A percentile compares a stretch with the other conserved stretches of the same genome.
phyloP scores from a whole-genome alignment of 805 yeast species.

The Starmerella bombi region DNA sequence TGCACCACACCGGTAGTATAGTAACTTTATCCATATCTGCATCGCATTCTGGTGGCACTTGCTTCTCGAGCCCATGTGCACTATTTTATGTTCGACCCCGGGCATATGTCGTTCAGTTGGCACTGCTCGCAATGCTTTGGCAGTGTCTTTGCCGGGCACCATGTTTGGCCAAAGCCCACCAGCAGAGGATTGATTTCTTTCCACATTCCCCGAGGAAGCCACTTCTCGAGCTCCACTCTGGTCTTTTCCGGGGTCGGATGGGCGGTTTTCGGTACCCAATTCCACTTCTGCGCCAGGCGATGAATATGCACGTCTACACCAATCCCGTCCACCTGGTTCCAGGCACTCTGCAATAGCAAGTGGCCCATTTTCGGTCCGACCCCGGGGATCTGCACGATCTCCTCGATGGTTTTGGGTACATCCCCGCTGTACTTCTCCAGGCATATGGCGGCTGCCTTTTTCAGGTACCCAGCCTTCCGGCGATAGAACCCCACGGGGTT shows the following conservation, averaged over 20 bases:
- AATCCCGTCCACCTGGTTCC: slow-evolving; percentile 65
- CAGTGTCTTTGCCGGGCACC: slow-evolving; percentile 50
- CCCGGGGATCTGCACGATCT: slow-evolving; percentile 63
- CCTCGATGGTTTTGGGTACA: slow-evolving; percentile 57
- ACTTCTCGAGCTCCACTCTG: slow-evolving; percentile 48
- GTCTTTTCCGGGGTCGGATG: slow-evolving; percentile 64
- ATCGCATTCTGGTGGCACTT: too few species aligned
- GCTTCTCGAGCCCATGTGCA: too few species aligned
- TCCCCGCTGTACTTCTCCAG: slow-evolving; percentile 44
- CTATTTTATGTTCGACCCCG: too few species aligned
- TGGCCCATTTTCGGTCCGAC: slow-evolving; percentile 95
- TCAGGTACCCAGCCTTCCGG: slow-evolving; percentile 61
- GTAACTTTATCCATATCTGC: too few species aligned
- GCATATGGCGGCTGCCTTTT: slow-evolving; percentile 44
- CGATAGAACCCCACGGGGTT: slow-evolving; percentile 76
- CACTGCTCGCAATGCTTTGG: slow-evolving; percentile 8
- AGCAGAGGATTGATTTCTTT: slow-evolving; percentile 68
- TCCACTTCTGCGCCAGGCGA: slow-evolving; percentile 64
- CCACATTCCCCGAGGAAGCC: slow-evolving; percentile 72
- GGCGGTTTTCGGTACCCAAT: slow-evolving; percentile 45
- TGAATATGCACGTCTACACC: slow-evolving; percentile 92
- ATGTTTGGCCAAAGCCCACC: slow-evolving; percentile 88
- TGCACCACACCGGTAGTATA: too few species aligned
- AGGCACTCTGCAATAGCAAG: slow-evolving; percentile 65
- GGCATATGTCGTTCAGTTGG: slow-evolving; percentile 9